Base-by-base conservation (phyloP, 306 rosid genomes). In the Vicia sativa region DNA sequence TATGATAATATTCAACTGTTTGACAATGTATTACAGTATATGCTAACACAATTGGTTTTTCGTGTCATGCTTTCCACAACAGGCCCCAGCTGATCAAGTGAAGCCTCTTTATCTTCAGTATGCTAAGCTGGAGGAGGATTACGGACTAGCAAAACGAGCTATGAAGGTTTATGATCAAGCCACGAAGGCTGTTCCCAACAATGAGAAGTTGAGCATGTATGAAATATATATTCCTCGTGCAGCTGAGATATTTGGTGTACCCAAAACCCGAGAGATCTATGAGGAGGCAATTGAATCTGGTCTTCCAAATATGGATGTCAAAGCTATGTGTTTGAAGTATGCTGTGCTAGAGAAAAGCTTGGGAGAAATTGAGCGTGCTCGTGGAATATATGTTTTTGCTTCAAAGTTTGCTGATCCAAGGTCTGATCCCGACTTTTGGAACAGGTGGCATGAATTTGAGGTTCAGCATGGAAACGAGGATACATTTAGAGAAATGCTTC, bases 301-400 rank as follows among this genome's bases (percentile, higher is more conserved):
- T 77, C 98, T 92, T 76, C 98, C 96, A 0, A 95, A 89, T 74
- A 85, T 87, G 75, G 96, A 92, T 74, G 96, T 89, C 76, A 92
- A 86, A 85, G 81, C 71, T 42, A 89, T 92, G 96, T 87, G 95
- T 70, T 57, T 86, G 73, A 92, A 86, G 87, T 92, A 76, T 80
- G 92, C 92, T 12, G 98, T 89, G 73, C 87, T 92, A 28, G 96
- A 92, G 75, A 89, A 86, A 83, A 92, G 92, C 80, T 81, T 92
- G 80, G 98, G 98, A 46, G 96, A 92, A 71, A 89, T 89, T 61
- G 96, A 92, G 73, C 91, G 96, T 14, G 89, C 91, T 38, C 96
- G 95, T 21, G 91, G 77, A 65, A 35, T 92, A 54, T 87, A 75
- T 71, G 70, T 73, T 28, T 87, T 76, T 80, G 98, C 98, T 9